Evolutionary conservation across 768 basidiomycete genomes (phyloP), one percentile per base, ranked within the genome.

Genomic region (Tylopilus rubrobrunneus): DNA sequence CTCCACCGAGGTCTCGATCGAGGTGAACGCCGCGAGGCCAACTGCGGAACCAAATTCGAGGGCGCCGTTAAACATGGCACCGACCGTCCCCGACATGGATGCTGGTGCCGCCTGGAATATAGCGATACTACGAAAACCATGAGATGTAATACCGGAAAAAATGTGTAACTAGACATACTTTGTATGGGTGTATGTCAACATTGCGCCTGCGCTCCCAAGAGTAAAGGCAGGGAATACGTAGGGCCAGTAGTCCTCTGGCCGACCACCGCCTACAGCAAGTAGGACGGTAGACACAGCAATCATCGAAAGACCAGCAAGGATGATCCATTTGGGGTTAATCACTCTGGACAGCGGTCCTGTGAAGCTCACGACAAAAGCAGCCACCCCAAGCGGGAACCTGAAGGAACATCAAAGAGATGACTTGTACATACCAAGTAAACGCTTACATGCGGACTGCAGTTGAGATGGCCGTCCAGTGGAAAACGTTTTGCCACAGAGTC

Each of bases 21-120:
- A 76, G 33, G 65, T 74, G 27, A 80, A 72, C 25, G 73, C 72
- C 17, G 82, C 77, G 27, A 78, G 66, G 19, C 78, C 80, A 23
- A 79, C 67, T 6, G 82, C 82, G 12, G 73, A 73, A 36, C 80
- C 80, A 53, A 80, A 67, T 62, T 84, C 78, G 1, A 82, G 73
- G 11, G 78, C 77, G 23, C 75, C 73, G 52, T 79, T 80, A 70
- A 81, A 80, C 36, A 84, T 76, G 15, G 82, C 82, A 19, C 79
- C 79, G 12, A 81, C 74, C 4, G 76, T 78, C 36, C 82, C 82
- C 3, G 79, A 72, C 31, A 78, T 75, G n/a, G 71, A 69, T 7
- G 76, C 53, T 5, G 80, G 80, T 5, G 73, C 74, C 33, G 73
- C 73, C 53, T 71, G 74, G 66, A 83, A 75, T 39, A 82, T 72